Evolutionary conservation across 208 protist species (phyloP).

Genomic region (Crithidia sp.): DNA sequence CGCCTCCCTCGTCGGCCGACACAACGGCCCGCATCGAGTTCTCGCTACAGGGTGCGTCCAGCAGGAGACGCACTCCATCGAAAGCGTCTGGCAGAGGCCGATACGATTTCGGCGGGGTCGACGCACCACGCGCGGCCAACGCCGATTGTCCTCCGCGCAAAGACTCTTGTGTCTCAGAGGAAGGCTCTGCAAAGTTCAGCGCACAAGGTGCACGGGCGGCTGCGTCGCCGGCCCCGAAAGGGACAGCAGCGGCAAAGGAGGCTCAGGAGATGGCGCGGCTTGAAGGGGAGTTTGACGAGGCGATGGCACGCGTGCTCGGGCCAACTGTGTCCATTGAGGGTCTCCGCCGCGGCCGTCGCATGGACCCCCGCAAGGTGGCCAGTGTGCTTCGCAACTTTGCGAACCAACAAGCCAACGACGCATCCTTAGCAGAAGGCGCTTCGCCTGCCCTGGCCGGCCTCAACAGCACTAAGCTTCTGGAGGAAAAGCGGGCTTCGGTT

Average conservation of each 20-base stretch:
- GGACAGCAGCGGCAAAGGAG: neutral
- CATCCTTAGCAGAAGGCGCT: neutral
- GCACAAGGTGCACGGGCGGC: too few species aligned
- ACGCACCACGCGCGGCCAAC: neutral
- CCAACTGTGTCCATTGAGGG: slow-evolving; percentile 46
- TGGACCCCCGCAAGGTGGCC: slow-evolving; percentile 71
- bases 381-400: slow-evolving; percentile 45
- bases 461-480: slow-evolving; percentile 68
- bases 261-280: slow-evolving; percentile 16
- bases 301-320: slow-evolving; percentile 43
- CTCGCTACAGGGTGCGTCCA: neutral
- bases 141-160: too few species aligned
- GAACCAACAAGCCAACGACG: slow-evolving; percentile 26
- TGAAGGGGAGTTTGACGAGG: slow-evolving; percentile 29
- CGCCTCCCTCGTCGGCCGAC: slow-evolving; percentile 18
- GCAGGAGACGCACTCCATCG: neutral
- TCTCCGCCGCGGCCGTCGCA: slow-evolving; percentile 62
- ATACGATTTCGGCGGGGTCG: neutral
- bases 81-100: neutral
- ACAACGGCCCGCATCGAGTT: slow-evolving; percentile 27
- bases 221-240: neutral
- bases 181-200: too few species aligned
- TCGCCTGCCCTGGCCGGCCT: slow-evolving; percentile 20
- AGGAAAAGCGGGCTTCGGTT: slow-evolving; percentile 47
- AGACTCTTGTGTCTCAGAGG: too few species aligned